A percentile compares a stretch with the other conserved stretches of the same genome.
Conservation (phyloP, 768 basidiomycete species). For the Zangia roseola region DNA sequence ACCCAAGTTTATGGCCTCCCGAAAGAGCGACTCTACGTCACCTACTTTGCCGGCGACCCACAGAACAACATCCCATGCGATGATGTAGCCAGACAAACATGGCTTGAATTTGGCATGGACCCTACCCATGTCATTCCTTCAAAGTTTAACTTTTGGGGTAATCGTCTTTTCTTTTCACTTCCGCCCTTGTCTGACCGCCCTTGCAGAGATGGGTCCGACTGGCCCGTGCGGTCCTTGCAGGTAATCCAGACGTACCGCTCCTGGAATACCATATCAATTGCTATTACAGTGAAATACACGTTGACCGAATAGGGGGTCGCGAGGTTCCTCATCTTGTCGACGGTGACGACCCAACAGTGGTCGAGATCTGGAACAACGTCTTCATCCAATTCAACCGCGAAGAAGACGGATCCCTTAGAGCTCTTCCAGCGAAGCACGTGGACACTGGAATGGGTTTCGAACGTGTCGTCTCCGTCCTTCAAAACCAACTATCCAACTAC, state of each 20-base stretch:
- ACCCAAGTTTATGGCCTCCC: conserved; percentile 87
- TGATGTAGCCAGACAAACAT: conserved; percentile 80
- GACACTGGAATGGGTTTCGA: conserved; percentile 99
- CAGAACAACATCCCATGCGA: conserved; percentile 84
- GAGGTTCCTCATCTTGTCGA: conserved; percentile 94
- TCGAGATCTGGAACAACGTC: conserved; percentile 99
- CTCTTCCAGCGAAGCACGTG: conserved; percentile 90
- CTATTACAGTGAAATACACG: conserved; percentile 82
- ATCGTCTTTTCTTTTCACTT: conserved; percentile 20
- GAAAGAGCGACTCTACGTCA: conserved; percentile 90
- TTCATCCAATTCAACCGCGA: conserved; percentile 99
- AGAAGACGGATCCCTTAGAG: conserved; percentile 73
- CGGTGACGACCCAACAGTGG: conserved; percentile 92
- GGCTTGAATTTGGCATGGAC: conserved; percentile 85
- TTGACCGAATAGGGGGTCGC: conserved; percentile 95
- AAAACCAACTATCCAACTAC: conserved; percentile 92
- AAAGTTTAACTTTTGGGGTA: conserved; percentile 99
- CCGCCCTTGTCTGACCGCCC: conserved; percentile 1
- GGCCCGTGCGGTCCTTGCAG: conserved; percentile 98
- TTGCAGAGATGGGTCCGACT: conserved; percentile 93
- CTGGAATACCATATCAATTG: neutral
- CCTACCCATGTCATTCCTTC: conserved; percentile 92
- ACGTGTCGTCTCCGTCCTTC: conserved; percentile 90
- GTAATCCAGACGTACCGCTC: conserved; percentile 34
- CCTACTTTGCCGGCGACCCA: conserved; percentile 96